phyloP scores from a whole-genome alignment of 257 asterid species.

The Catharanthus roseus region DNA sequence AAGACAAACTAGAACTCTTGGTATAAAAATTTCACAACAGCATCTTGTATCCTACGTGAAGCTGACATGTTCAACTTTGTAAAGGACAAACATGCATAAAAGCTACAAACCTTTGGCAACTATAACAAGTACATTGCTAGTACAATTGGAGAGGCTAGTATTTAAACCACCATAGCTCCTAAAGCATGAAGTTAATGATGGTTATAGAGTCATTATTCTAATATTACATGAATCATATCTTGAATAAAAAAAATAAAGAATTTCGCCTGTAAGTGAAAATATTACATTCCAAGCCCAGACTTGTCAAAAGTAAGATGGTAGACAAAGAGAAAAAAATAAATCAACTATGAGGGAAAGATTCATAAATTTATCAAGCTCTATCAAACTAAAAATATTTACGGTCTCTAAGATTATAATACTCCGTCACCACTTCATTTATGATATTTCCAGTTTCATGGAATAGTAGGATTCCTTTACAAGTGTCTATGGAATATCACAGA shows the following conservation, averaged over 20 bases:
- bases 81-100: conserved; percentile 53
- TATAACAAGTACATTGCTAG: conserved; percentile 50
- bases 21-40: neutral
- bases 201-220: conserved; percentile 5
- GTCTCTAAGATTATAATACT: too few relatives aligned
- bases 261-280: too few relatives aligned
- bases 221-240: neutral
- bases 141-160: conserved; percentile 72
- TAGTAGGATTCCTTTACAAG: too few relatives aligned
- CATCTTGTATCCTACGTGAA: neutral
- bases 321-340: too few relatives aligned
- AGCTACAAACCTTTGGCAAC: conserved; percentile 70
- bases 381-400: too few relatives aligned
- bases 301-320: too few relatives aligned
- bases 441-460: too few relatives aligned
- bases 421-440: too few relatives aligned
- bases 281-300: neutral
- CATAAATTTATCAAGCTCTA: too few relatives aligned
- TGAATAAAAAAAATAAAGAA: neutral
- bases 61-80: neutral
- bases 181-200: conserved; percentile 7
- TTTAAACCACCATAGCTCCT: conserved; percentile 77
- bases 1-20: neutral
- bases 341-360: too few relatives aligned
- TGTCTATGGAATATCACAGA: too few relatives aligned